Evolutionary conservation across 2,329 filamentous ascomycete genomes (phyloP).

Genomic region (Nemania sp.): DNA sequence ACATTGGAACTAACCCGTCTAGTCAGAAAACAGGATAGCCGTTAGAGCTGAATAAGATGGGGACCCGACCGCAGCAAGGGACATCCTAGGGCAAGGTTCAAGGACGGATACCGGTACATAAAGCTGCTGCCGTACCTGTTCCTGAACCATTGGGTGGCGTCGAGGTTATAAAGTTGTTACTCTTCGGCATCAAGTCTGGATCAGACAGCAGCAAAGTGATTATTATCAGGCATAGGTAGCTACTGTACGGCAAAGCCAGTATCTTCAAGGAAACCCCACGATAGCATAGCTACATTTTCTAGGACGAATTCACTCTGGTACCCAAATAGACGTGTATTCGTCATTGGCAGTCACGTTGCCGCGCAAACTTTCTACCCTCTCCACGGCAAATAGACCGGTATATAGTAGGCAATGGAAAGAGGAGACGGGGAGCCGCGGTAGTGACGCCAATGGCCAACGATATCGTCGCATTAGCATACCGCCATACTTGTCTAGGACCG

Average conservation of each 20-base stretch:
- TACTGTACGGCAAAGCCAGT: background rate
- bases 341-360: background rate
- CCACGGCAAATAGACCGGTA: constrained; percentile 9
- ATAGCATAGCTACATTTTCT: background rate
- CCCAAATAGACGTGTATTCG: background rate
- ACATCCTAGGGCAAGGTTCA: constrained; percentile 7
- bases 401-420: background rate
- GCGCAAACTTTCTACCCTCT: background rate
- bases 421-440: constrained; percentile 3
- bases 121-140: background rate
- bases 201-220: background rate
- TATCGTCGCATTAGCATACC: constrained; percentile 4
- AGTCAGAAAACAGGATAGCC: constrained; percentile 8
- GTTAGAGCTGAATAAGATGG: constrained; percentile 20
- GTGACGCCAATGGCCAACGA: background rate
- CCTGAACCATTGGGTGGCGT: background rate
- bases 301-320: background rate
- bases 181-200: background rate
- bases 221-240: background rate
- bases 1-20: constrained; percentile 18
- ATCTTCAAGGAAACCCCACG: background rate
- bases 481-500: constrained; percentile 13
- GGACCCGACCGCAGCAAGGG: constrained; percentile 18
- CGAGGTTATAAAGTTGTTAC: background rate
- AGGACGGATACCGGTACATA: constrained; percentile 1